Evolutionary conservation across 2,329 filamentous ascomycete species (phyloP).

Genomic region (Diaporthe sp.): DNA sequence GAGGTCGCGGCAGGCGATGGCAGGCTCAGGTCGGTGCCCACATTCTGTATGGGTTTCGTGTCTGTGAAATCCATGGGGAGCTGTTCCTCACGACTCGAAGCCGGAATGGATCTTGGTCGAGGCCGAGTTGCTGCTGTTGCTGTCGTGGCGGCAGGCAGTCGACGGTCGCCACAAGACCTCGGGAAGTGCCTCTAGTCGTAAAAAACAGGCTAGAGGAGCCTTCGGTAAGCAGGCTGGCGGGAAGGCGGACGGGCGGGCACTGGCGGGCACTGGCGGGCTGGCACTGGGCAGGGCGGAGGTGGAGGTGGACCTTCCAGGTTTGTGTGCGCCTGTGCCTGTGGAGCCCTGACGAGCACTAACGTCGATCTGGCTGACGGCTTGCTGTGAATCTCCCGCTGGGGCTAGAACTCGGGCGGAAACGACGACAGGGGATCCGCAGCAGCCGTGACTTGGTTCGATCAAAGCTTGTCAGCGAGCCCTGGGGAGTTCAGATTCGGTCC

Average conservation of each 20-base stretch:
- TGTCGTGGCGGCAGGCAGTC: slow-evolving; percentile 31
- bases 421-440: slow-evolving; percentile 25
- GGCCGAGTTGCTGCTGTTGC: slow-evolving; percentile 29
- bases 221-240: slow-evolving; percentile 26
- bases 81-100: slow-evolving; percentile 31
- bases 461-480: slow-evolving; percentile 23
- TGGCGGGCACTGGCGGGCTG: background rate
- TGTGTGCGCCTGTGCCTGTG: slow-evolving; percentile 8
- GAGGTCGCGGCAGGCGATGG: slow-evolving; percentile 31
- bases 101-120: slow-evolving; percentile 33
- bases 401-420: slow-evolving; percentile 30
- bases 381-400: slow-evolving; percentile 28
- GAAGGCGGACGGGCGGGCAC: background rate
- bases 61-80: slow-evolving; percentile 33
- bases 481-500: background rate
- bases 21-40: slow-evolving; percentile 27
- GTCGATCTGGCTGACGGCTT: slow-evolving; percentile 29
- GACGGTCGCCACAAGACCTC: slow-evolving; percentile 30
- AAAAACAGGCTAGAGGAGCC: slow-evolving; percentile 23
- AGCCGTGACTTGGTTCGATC: background rate
- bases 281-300: slow-evolving; percentile 8
- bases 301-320: slow-evolving; percentile 7
- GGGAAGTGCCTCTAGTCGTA: slow-evolving; percentile 19
- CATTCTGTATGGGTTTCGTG: slow-evolving; percentile 34
- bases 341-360: slow-evolving; percentile 28